Percentiles rank a stretch among this genome's conserved stretches.
Evolutionary conservation across 1,139 yeast species (phyloP).

Genomic region (Blastobotrys arbuscula): DNA sequence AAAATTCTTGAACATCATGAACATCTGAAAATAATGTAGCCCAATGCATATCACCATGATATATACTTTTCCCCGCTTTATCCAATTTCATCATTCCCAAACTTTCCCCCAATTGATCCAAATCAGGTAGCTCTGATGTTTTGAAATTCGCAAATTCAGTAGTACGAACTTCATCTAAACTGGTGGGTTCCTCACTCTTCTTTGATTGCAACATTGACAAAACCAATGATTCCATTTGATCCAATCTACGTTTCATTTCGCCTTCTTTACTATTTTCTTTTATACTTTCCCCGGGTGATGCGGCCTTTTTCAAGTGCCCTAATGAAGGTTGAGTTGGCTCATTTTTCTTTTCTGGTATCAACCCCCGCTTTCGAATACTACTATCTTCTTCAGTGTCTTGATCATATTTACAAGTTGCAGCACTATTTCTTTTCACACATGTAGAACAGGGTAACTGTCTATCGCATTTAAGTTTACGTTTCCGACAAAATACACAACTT

Average conservation of each 20-base stretch:
- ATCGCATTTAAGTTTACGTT: conserved; percentile 34
- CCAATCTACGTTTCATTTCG: conserved; percentile 28
- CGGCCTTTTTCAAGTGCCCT: background rate
- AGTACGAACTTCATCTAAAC: conserved; percentile 14
- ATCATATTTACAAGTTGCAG: conserved; percentile 13
- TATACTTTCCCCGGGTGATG: too few species aligned
- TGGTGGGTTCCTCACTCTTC: conserved; percentile 2
- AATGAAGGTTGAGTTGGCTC: background rate
- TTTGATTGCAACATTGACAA: conserved; percentile 22
- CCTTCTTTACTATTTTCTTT: conserved; percentile 1
- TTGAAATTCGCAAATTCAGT: conserved; percentile 1
- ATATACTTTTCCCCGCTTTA: conserved; percentile 31
- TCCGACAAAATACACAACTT: conserved; percentile 32
- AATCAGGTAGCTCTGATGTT: conserved; percentile 18
- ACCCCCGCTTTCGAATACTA: background rate
- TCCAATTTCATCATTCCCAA: conserved; percentile 36
- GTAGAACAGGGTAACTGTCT: conserved; percentile 34
- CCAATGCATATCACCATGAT: conserved; percentile 38
- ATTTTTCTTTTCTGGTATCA: background rate
- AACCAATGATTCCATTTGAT: conserved; percentile 30
- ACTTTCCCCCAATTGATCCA: conserved; percentile 29
- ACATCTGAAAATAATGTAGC: conserved; percentile 32
- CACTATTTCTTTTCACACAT: conserved; percentile 29
- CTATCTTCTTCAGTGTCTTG: conserved; percentile 8
- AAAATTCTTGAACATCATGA: conserved; percentile 29